Evolutionary conservation across 208 protist species (phyloP), one percentile per base, ranked within the genome.

Genomic region (Leishmania turanica): DNA sequence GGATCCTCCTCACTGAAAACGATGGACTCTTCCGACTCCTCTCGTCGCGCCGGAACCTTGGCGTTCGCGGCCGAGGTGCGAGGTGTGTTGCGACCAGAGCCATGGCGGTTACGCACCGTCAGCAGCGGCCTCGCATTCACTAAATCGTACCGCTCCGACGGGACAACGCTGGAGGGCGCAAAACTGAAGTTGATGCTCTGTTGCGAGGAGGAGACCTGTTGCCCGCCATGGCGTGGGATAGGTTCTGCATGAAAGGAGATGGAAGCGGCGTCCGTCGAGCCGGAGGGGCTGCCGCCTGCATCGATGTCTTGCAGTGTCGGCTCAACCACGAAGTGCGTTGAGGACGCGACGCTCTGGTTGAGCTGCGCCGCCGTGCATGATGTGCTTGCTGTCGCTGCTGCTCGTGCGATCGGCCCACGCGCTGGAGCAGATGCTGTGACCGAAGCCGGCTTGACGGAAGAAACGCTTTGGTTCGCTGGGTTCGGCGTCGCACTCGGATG

Each of bases 131-230:
- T 78, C 49, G 68, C 47, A 42, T 6, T 24, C 56, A 47, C 49
- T 6, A 51, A 78, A 9, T 47, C 69, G 11, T 42, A 64, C 49
- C 70, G 56, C 56, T 74, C 77, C 13, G 82, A 82, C 45, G 56
- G 72, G 9, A 45, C 31, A 21, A 68, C 17, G 58, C 31, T 60
- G 45, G 40, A 53, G 19, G 70, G 13, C 34, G 49, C 51, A 4
- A 78, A 37, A 60, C 78, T 75, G 40, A 81, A 78, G 69, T 53
- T 78, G 69, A 85, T 42, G 64, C 82, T 85, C 40, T 85, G 82
- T 54, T 60, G 71, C 1, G 71, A 78, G 60, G 56, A 40, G 40
- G 60, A 75, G 13, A 64, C 60, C 51, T 49, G 69, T 1, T 19
- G n/a, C 6, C 21, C 42, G 17, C 27, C 64, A 56, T 42, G 58